Evolutionary conservation across 129 eudicot species (phyloP).

Genomic region (Escallonia rubra): DNA sequence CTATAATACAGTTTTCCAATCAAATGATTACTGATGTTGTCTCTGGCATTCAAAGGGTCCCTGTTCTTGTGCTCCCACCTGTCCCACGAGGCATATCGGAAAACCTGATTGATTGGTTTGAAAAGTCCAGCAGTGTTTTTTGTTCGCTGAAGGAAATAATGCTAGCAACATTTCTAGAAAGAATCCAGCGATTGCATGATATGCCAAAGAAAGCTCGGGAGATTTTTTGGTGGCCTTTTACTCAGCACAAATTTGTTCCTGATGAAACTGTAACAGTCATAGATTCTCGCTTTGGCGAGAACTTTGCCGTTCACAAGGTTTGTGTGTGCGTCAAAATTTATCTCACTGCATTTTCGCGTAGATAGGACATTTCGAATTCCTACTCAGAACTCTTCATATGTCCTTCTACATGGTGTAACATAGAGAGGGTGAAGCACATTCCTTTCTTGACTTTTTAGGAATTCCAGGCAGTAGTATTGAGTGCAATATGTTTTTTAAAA

Average conservation of each 20-base stretch:
- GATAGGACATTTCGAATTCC: no score
- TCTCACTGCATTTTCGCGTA: background rate
- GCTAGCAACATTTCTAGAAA: slow-evolving; percentile 49
- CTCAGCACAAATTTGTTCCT: slow-evolving; percentile 92
- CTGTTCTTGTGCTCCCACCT: slow-evolving; percentile 87
- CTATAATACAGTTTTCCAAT: background rate
- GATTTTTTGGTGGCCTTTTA: slow-evolving; percentile 96
- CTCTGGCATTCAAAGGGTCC: slow-evolving; percentile 56
- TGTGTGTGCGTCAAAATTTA: slow-evolving; percentile 3
- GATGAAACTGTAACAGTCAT: slow-evolving; percentile 80
- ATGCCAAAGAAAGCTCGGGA: slow-evolving; percentile 81
- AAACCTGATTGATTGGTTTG: slow-evolving; percentile 77
- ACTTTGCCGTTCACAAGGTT: slow-evolving; percentile 92
- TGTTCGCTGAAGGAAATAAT: slow-evolving; percentile 58
- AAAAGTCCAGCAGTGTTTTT: slow-evolving; percentile 55
- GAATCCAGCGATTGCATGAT: slow-evolving; percentile 58
- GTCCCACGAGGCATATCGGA: slow-evolving; percentile 74
- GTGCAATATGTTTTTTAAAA: no score
- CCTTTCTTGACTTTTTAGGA: no score
- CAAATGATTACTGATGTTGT: background rate
- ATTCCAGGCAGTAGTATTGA: no score
- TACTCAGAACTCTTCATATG: no score
- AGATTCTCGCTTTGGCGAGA: slow-evolving; percentile 98
- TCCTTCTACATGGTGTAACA: no score
- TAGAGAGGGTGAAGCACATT: no score